phyloP scores from a whole-genome alignment of 2,329 filamentous ascomycete genomes.

The Paraphaeosphaeria sporulosa region DNA sequence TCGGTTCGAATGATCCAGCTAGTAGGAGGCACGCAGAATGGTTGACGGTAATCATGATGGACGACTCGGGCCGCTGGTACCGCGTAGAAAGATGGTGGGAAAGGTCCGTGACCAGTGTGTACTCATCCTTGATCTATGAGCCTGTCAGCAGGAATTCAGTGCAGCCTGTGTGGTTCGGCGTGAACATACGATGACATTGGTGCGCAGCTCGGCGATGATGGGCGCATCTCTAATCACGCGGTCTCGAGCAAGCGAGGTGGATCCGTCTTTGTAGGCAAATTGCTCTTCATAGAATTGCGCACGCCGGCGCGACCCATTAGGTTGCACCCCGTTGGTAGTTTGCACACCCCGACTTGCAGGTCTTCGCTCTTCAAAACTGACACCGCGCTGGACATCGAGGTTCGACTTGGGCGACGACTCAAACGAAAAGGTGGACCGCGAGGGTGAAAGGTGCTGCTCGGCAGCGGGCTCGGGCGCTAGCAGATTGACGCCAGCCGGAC shows the following conservation, averaged over 20 bases:
- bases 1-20: constrained; percentile 77
- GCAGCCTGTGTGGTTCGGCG: constrained; percentile 16
- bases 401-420: constrained; percentile 43
- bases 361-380: constrained; percentile 22
- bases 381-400: constrained; percentile 27
- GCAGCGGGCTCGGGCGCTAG: constrained; percentile 36
- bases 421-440: constrained; percentile 49
- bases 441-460: constrained; percentile 40
- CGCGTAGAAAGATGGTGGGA: constrained; percentile 76
- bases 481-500: constrained; percentile 42
- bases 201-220: constrained; percentile 57
- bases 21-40: constrained; percentile 79
- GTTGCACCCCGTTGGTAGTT: constrained; percentile 9
- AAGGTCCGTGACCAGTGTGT: constrained; percentile 75
- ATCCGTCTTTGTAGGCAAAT: constrained; percentile 47
- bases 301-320: constrained; percentile 39
- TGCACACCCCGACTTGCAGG: constrained; percentile 21
- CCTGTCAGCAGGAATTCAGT: constrained; percentile 30
- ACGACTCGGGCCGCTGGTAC: constrained; percentile 76
- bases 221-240: constrained; percentile 55
- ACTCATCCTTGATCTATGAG: constrained; percentile 75
- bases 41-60: constrained; percentile 77
- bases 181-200: constrained; percentile 59
- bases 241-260: constrained; percentile 48
- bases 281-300: constrained; percentile 49